These are phyloP conservation scores for Wickerhamomyces alni DNA, from an alignment of 805 yeast genomes.

Conservation along the genomic window DNA sequence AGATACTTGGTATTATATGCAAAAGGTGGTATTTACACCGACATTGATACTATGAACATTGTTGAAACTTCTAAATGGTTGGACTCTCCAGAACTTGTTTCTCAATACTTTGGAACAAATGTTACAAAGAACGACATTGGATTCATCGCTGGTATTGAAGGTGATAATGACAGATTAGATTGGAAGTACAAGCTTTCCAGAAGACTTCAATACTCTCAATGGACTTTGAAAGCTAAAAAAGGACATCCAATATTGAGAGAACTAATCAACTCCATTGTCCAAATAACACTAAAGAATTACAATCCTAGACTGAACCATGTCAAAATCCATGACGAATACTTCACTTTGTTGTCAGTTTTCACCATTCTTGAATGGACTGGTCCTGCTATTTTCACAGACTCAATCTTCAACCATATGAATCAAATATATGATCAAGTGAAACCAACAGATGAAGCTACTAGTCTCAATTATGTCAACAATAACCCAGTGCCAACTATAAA, in stretches of 20 bases:
- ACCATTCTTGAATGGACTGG: conserved; percentile 55
- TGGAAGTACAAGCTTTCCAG: conserved; percentile 48
- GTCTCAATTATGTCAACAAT: background rate
- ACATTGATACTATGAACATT: conserved; percentile 47
- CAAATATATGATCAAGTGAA: conserved; percentile 1
- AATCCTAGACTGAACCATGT: conserved; percentile 20
- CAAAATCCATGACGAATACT: conserved; percentile 25
- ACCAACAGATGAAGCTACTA: background rate
- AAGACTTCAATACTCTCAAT: conserved; percentile 57
- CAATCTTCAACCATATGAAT: conserved; percentile 40
- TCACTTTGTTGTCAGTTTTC: conserved; percentile 47
- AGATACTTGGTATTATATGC: conserved; percentile 46
- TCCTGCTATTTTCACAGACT: conserved; percentile 44
- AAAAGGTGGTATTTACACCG: conserved; percentile 58
- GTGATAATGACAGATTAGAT: conserved; percentile 44
- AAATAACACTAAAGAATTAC: conserved; percentile 38
- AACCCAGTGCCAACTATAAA: background rate
- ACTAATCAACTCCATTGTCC: conserved; percentile 46
- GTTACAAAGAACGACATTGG: conserved; percentile 32
- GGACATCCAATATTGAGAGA: conserved; percentile 57
- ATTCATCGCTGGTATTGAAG: conserved; percentile 48
- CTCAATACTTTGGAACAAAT: conserved; percentile 22
- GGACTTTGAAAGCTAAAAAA: conserved; percentile 54
- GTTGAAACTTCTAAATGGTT: conserved; percentile 48
- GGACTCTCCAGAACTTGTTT: conserved; percentile 30